A percentile compares a stretch with the other conserved stretches of the same genome.
Conservation (phyloP, 2,329 filamentous ascomycete genomes). For the Paecilomyces fulvus region DNA sequence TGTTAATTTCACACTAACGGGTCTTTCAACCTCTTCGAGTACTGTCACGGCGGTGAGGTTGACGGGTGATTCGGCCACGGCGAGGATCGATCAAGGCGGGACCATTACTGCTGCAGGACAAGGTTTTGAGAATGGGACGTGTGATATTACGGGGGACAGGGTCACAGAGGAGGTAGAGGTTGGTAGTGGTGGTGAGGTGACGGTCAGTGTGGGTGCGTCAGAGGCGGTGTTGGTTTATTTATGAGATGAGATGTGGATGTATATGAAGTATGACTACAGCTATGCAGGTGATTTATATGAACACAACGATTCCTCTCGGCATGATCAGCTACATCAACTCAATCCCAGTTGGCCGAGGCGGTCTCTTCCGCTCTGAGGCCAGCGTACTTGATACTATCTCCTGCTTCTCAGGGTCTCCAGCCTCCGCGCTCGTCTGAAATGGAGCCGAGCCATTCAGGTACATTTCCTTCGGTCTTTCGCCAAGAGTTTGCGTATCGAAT, state of each 20-base stretch:
- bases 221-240: slow-evolving; percentile 45
- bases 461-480: background rate
- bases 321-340: too few relatives aligned
- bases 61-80: slow-evolving; percentile 36
- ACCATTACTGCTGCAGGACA: slow-evolving; percentile 40
- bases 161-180: slow-evolving; percentile 8
- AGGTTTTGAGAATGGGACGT: slow-evolving; percentile 39
- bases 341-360: background rate
- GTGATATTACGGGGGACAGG: slow-evolving; percentile 34
- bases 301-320: too few relatives aligned
- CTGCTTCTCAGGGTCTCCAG: slow-evolving; percentile 1
- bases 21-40: slow-evolving; percentile 22
- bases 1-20: slow-evolving; percentile 37
- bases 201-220: slow-evolving; percentile 36
- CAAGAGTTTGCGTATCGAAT: background rate
- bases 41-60: slow-evolving; percentile 37
- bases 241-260: background rate
- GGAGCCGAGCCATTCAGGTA: slow-evolving; percentile 3
- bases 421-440: slow-evolving; percentile 3
- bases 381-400: slow-evolving; percentile 2
- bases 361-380: background rate
- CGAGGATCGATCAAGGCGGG: slow-evolving; percentile 38
- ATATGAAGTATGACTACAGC: background rate
- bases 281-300: too few relatives aligned
- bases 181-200: slow-evolving; percentile 23